Conservation (phyloP, 2,329 filamentous ascomycete genomes). For the Cytospora leucostoma region DNA sequence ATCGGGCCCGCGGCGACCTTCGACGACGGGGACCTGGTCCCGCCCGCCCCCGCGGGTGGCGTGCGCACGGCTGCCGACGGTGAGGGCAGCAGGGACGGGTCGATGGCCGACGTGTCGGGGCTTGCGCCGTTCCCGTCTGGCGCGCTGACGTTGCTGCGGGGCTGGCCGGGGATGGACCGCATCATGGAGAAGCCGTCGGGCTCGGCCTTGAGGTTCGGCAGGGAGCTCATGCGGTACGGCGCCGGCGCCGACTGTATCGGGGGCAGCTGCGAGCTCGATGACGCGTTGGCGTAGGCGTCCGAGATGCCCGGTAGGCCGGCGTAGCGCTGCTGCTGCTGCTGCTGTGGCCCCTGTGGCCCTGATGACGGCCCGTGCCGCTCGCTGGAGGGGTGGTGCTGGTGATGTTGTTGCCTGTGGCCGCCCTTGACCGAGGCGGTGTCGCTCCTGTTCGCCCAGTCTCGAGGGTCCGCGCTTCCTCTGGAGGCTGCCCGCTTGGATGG, state of each 20-base stretch:
- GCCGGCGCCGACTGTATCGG: conserved; percentile 34
- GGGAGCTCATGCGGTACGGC: conserved; percentile 34
- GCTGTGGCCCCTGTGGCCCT: too few relatives aligned
- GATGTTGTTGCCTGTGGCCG: conserved; percentile 30
- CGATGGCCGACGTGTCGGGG: conserved; percentile 40
- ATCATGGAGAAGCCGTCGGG: conserved; percentile 43
- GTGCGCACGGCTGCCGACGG: conserved; percentile 41
- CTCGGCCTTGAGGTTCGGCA: conserved; percentile 41
- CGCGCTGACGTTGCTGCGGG: conserved; percentile 42
- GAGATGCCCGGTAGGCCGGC: conserved; percentile 21
- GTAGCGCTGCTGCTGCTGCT: conserved; percentile 10
- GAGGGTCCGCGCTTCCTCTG: conserved; percentile 30
- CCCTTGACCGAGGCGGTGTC: conserved; percentile 33
- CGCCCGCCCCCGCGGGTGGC: conserved; percentile 38
- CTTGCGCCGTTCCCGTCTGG: conserved; percentile 34
- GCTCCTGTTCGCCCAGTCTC: conserved; percentile 37
- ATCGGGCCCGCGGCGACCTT: conserved; percentile 29
- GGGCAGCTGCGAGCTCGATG: conserved; percentile 45
- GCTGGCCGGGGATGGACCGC: conserved; percentile 43
- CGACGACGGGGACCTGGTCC: conserved; percentile 30
- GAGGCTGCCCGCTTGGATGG: conserved; percentile 22
- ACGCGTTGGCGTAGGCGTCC: conserved; percentile 41
- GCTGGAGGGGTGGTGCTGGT: conserved; percentile 26
- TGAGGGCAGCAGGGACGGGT: conserved; percentile 49
- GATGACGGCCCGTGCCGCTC: conserved; percentile 16